Evolutionary conservation across 2,329 filamentous ascomycete species (phyloP), one percentile per base, ranked within the genome.

Genomic region (Fusarium sororula): DNA sequence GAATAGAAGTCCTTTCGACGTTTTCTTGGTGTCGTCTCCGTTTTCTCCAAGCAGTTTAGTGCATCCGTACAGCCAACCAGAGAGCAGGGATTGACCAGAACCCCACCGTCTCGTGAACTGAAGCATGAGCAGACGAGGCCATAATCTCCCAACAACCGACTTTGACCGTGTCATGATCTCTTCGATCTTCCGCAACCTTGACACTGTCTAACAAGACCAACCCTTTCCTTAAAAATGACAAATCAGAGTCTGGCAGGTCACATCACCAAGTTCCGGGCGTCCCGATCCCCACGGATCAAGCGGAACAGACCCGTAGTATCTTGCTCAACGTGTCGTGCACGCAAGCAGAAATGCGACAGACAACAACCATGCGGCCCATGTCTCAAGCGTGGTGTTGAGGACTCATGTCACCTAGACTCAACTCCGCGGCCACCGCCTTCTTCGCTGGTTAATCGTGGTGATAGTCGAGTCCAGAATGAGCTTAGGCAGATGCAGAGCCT

Each of bases 261-360:
- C 6, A 64, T 48, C 10, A 55, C 20, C 18, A 53, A 42, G 7
- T 73, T 73, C 15, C 69, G 69, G 7, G 28, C 45, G 5, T 26
- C 45, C 30, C 58, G 45, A 3, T 26, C 48, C 7, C 54, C 44
- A 11, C 59, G 50, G 22, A 41, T 30, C 22, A 72, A 41, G 54
- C 58, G 69, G 26, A 66, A 58, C 38, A 47, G 70, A 5, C 39
- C 55, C 9, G 37, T 55, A 0, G n/a, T 65, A 7, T 69, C 70
- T n/a, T 72, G 68, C 41, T 50, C 42, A 11, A n/a, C 38, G 2
- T 72, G 68, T 11, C 68, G 70, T 6, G 7, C 48, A 2, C 54
- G 69, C 20, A 72, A 72, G 42, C 42, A 65, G 14, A 72, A 50
- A 39, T 69, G 68, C 24, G 68, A 72, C 13, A 54, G 64, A 45